phyloP scores from a whole-genome alignment of 495 filamentous ascomycete genomes.

The Jackrogersella minutella region DNA sequence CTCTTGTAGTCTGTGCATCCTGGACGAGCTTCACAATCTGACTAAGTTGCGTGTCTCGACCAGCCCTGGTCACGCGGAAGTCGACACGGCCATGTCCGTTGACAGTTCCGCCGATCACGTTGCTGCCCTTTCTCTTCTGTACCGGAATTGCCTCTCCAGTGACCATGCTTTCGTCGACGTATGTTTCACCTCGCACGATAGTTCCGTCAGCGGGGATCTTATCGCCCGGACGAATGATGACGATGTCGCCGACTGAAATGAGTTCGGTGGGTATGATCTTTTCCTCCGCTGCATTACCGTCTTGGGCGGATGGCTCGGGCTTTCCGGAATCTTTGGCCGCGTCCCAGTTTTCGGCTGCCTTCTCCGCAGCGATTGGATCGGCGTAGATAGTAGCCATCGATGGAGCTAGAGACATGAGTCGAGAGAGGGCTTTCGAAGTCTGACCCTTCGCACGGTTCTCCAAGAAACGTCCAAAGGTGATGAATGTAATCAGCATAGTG shows the following conservation, averaged over 20 bases:
- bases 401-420: slow-evolving; percentile 92
- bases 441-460: slow-evolving; percentile 97
- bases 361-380: slow-evolving; percentile 94
- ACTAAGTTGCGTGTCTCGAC: slow-evolving; percentile 93
- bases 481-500: slow-evolving; percentile 98
- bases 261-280: slow-evolving; percentile 90
- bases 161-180: slow-evolving; percentile 98
- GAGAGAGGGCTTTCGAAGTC: slow-evolving; percentile 92
- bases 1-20: slow-evolving; percentile 91
- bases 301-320: slow-evolving; percentile 53
- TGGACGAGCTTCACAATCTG: slow-evolving; percentile 98
- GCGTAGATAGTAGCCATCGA: slow-evolving; percentile 98
- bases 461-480: slow-evolving; percentile 87
- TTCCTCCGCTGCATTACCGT: slow-evolving; percentile 74
- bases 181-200: slow-evolving; percentile 87
- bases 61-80: slow-evolving; percentile 91
- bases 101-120: slow-evolving; percentile 93
- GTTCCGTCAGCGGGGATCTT: slow-evolving; percentile 95
- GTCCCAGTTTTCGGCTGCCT: slow-evolving; percentile 83
- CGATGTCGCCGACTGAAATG: slow-evolving; percentile 92
- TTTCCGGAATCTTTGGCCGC: slow-evolving; percentile 44
- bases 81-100: slow-evolving; percentile 92
- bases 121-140: slow-evolving; percentile 79
- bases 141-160: slow-evolving; percentile 96
- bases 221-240: slow-evolving; percentile 91